phyloP scores from a whole-genome alignment of 225 moss, liverwort and hornwort species.

The Thuidium tamariscinum region DNA sequence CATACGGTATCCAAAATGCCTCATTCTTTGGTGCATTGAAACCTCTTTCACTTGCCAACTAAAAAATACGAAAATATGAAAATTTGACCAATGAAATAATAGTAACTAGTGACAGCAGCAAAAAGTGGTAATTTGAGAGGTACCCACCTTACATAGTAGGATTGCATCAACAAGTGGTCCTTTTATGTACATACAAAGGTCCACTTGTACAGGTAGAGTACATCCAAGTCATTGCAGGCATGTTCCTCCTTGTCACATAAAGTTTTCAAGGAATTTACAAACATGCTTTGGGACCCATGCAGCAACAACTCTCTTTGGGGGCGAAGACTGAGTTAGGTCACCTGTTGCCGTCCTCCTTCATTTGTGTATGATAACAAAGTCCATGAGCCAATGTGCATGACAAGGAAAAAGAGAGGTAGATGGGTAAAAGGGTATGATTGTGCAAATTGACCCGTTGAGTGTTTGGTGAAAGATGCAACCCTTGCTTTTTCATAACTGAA shows the following conservation, averaged over 20 bases:
- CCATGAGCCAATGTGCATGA: background rate
- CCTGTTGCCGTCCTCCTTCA: background rate
- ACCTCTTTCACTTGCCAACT: too few species aligned
- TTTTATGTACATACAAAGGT: fast-evolving
- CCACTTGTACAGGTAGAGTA: background rate
- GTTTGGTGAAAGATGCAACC: background rate
- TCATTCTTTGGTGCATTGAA: too few species aligned
- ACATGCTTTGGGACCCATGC: background rate
- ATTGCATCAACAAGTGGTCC: background rate
- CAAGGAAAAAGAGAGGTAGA: background rate
- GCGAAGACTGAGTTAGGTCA: background rate
- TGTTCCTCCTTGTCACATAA: background rate
- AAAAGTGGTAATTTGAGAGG: background rate
- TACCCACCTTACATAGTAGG: background rate
- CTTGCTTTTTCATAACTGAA: background rate
- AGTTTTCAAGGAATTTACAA: background rate
- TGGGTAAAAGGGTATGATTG: background rate
- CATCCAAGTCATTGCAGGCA: background rate
- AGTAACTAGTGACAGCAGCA: too few species aligned
- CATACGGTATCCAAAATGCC: too few species aligned
- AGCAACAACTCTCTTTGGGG: background rate
- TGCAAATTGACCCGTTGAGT: background rate
- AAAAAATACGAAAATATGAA: too few species aligned
- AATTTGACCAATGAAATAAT: too few species aligned
- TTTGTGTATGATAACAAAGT: background rate